Evolutionary conservation across 2,329 filamentous ascomycete species (phyloP).

Genomic region (Aaosphaeria arxii): DNA sequence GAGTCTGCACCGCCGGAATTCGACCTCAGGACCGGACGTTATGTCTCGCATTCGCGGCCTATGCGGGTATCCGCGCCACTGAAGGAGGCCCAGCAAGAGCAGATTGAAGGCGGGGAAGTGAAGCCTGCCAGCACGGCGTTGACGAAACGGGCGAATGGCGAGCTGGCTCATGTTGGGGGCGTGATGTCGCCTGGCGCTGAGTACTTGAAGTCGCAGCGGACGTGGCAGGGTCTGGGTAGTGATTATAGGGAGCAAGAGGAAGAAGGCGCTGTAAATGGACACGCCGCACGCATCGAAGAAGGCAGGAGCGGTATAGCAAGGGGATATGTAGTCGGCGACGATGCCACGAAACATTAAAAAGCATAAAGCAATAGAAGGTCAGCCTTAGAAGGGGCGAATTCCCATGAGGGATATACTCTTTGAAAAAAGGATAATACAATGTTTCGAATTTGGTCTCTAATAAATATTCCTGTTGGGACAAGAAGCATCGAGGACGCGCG

Average conservation of each 20-base stretch:
- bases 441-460: no score
- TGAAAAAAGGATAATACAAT: no score
- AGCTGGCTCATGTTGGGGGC: conserved; percentile 78
- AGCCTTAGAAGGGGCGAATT: no score
- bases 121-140: conserved; percentile 51
- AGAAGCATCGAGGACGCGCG: no score
- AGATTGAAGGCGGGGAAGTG: conserved; percentile 4
- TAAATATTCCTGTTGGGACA: no score
- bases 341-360: conserved; percentile 20
- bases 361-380: no score
- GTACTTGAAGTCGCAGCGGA: conserved; percentile 75
- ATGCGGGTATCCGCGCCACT: conserved; percentile 45
- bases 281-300: conserved; percentile 72
- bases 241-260: conserved; percentile 66
- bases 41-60: conserved; percentile 75
- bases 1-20: conserved; percentile 77
- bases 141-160: conserved; percentile 62
- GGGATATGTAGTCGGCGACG: conserved; percentile 75
- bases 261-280: conserved; percentile 12
- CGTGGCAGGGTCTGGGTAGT: conserved; percentile 87
- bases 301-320: conserved; percentile 84
- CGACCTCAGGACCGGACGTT: conserved; percentile 82
- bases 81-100: conserved; percentile 10
- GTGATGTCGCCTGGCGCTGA: conserved; percentile 89
- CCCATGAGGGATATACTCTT: no score